Evolutionary conservation across 1,284 basidiomycete species (phyloP), one percentile per base, ranked within the genome.

Genomic region (Malassezia slooffiae): DNA sequence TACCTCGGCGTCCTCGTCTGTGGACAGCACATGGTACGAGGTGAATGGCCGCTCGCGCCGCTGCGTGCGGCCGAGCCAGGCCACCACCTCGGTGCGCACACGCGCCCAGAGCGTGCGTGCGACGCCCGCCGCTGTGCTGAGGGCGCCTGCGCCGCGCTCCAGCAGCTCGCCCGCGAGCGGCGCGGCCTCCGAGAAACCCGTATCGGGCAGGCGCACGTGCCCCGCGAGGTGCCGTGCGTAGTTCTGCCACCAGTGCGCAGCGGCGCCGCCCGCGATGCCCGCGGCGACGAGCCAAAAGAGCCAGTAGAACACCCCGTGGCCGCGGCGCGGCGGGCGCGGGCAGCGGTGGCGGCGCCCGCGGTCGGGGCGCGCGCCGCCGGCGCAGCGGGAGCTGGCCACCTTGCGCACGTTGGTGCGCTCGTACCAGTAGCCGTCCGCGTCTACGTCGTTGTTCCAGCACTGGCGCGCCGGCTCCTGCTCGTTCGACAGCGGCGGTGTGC

Each of bases 121-220:
- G 46, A 52, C 20, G 57, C 53, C 36, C 58, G 22, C 19, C 49
- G 54, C 85, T n/a, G n/a, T n/a, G n/a, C n/a, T n/a, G 74, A 83
- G 10, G 81, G 69, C 82, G 85, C 41, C 79, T 77, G n/a, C 82
- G 81, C 27, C 80, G 63, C 58, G 52, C 59, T 57, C 62, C 61
- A 57, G 37, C 29, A 43, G 41, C 29, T 41, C 43, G 23, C 45
- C 52, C 26, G 47, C 70, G 59, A 11, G 31, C 9, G 17, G 60
- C 75, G 83, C 7, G 81, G 78, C 26, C 79, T 78, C 22, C 74
- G 77, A 39, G 74, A 74, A 22, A 57, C 56, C 6, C 24, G 28
- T 40, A 38, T 23, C 34, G 33, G 30, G 30, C 32, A 35, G 12
- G 20, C 29, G 38, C 34, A 38, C 45, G 72, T 71, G 41, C 61